These are phyloP conservation scores for Hymenochaete sp. DNA, from an alignment of 1,284 basidiomycete genomes.

Conservation along the genomic window DNA sequence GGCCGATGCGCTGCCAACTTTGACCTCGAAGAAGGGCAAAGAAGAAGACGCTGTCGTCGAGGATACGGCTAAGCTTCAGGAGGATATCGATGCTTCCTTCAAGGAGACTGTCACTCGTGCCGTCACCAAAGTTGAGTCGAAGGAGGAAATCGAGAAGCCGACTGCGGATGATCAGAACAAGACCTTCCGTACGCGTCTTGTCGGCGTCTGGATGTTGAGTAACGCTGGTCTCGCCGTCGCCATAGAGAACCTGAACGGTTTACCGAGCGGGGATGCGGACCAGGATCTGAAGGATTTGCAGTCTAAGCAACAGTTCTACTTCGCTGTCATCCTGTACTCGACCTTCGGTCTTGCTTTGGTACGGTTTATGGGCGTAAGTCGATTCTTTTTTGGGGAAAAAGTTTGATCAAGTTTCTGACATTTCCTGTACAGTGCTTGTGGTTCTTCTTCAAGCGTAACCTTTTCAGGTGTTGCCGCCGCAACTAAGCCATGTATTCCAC, in stretches of 20 bases:
- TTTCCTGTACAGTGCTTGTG: constrained; percentile 51
- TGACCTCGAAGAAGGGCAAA: constrained; percentile 75
- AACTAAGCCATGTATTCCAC: too few species aligned
- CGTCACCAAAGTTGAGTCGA: constrained; percentile 69
- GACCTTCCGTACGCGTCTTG: constrained; percentile 87
- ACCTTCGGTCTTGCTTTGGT: constrained; percentile 79
- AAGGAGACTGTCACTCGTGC: constrained; percentile 91
- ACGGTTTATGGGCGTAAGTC: constrained; percentile 75
- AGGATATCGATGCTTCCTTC: constrained; percentile 90
- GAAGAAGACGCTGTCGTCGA: constrained; percentile 76
- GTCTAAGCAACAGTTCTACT: constrained; percentile 69
- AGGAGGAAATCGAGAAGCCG: constrained; percentile 70
- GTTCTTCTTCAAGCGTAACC: constrained; percentile 77
- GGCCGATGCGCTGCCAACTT: constrained; percentile 86
- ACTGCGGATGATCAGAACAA: constrained; percentile 89
- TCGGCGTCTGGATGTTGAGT: constrained; percentile 78
- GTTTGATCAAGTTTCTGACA: constrained; percentile 18
- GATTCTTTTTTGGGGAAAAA: neutral
- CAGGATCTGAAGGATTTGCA: constrained; percentile 40
- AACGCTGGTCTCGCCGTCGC: constrained; percentile 77
- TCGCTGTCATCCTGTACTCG: constrained; percentile 80
- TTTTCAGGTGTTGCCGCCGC: constrained; percentile 75
- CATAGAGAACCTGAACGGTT: constrained; percentile 79
- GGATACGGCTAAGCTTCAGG: constrained; percentile 70
- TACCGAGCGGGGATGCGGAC: constrained; percentile 38